Conservation (phyloP, 1,284 basidiomycete species). For the Marasmius sp. region DNA sequence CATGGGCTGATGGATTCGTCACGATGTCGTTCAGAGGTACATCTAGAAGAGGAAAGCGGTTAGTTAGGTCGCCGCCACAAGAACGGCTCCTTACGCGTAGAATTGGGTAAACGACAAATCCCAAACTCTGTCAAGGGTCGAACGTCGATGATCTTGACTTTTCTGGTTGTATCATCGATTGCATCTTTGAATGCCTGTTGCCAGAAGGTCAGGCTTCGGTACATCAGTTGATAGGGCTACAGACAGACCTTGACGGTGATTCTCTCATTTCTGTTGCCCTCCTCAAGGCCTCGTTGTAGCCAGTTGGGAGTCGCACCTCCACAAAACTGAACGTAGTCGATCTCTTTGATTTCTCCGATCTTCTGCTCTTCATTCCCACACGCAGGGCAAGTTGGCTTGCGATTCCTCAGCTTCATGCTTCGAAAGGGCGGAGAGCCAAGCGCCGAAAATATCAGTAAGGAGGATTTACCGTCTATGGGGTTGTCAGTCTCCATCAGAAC, state of each 20-base stretch:
- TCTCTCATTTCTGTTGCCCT: slow-evolving; percentile 38
- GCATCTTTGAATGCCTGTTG: slow-evolving; percentile 44
- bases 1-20: slow-evolving; percentile 49
- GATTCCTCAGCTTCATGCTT: slow-evolving; percentile 74
- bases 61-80: neutral
- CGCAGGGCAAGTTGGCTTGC: slow-evolving; percentile 60
- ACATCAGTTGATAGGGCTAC: neutral
- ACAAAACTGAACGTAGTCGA: slow-evolving; percentile 80
- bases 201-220: slow-evolving; percentile 13
- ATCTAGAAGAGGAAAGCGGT: slow-evolving; percentile 40
- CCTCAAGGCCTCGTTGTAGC: slow-evolving; percentile 50
- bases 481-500: slow-evolving; percentile 5
- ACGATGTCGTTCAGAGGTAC: slow-evolving; percentile 65
- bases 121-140: slow-evolving; percentile 81
- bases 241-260: slow-evolving; percentile 48
- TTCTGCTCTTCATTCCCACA: slow-evolving; percentile 53
- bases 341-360: slow-evolving; percentile 46
- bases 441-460: slow-evolving; percentile 74
- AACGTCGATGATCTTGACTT: slow-evolving; percentile 75
- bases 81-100: slow-evolving; percentile 62
- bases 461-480: slow-evolving; percentile 53
- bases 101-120: slow-evolving; percentile 80
- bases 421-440: slow-evolving; percentile 75
- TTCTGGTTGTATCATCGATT: slow-evolving; percentile 26
- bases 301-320: slow-evolving; percentile 68